Percentiles rank a stretch among this genome's conserved stretches.
Conservation (phyloP, 208 protist genomes). For the Porcisia hertigi region DNA sequence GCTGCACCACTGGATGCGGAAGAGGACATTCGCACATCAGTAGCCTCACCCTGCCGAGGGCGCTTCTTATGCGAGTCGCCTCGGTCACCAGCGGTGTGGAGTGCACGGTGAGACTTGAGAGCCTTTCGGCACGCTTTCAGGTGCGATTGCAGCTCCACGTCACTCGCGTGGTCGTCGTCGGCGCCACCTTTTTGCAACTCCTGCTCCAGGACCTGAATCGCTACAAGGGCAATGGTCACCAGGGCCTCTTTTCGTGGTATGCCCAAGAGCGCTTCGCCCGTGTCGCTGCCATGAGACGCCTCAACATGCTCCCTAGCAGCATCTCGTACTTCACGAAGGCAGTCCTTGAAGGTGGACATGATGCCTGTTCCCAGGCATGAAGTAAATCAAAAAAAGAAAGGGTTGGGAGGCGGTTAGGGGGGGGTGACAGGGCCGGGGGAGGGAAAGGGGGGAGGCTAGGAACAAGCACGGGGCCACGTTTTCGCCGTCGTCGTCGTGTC, state of each 20-base stretch:
- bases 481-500: background rate
- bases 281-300: conserved; percentile 14
- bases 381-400: conserved; percentile 2
- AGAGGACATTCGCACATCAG: background rate
- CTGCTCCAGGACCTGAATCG: conserved; percentile 50
- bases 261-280: conserved; percentile 5
- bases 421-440: background rate
- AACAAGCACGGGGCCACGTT: background rate
- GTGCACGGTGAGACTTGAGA: conserved; percentile 34
- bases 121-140: conserved; percentile 50
- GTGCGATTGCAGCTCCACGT: conserved; percentile 14
- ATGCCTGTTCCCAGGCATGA: background rate
- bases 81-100: background rate
- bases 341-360: conserved; percentile 31
- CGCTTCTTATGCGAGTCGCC: conserved; percentile 15
- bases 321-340: conserved; percentile 19
- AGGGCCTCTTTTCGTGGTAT: conserved; percentile 35
- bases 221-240: conserved; percentile 38
- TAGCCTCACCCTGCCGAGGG: conserved; percentile 10
- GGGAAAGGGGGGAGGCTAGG: background rate
- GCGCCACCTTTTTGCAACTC: conserved; percentile 7
- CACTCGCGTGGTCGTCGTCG: conserved; percentile 1
- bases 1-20: background rate
- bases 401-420: background rate
- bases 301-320: conserved; percentile 26